Evolutionary conservation across 192 early-diverging fungal genomes (phyloP).

Genomic region (Coemansia sp.): DNA sequence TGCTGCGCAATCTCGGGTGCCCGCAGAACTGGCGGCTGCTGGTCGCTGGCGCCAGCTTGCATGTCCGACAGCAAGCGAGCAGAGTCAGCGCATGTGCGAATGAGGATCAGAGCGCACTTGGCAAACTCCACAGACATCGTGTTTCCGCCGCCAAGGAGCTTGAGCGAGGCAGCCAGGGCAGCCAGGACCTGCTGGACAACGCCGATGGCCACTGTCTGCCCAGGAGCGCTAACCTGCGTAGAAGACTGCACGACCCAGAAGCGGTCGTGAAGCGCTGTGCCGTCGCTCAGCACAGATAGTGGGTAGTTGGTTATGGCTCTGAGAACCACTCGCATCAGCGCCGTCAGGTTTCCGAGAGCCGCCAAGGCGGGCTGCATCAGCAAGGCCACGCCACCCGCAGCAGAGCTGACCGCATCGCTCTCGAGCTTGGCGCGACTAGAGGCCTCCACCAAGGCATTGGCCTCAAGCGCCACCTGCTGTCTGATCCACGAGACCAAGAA

Average conservation of each 20-base stretch:
- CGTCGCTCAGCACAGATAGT: constrained; percentile 2
- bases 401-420: too few species aligned
- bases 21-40: constrained; percentile 9
- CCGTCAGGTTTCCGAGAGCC: constrained; percentile 29
- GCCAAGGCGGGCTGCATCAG: constrained; percentile 13
- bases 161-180: not conserved
- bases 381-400: not conserved
- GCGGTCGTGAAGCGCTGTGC: constrained; percentile 12
- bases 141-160: not conserved
- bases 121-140: not conserved
- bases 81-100: constrained; percentile 25
- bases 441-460: constrained; percentile 19
- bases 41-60: constrained; percentile 1
- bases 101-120: constrained; percentile 12
- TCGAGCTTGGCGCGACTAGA: not conserved
- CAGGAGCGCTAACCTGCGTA: constrained; percentile 28
- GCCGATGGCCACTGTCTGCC: constrained; percentile 22
- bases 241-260: constrained; percentile 39
- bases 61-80: constrained; percentile 22
- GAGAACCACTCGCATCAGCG: constrained; percentile 29
- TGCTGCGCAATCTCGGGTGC: constrained; percentile 6
- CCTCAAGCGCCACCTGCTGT: constrained; percentile 31
- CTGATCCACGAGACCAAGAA: constrained; percentile 47
- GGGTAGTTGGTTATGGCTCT: constrained; percentile 38
- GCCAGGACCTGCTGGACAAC: constrained; percentile 16